Conservation (phyloP, 345 rosid species). For the Populus ilicifolia region DNA sequence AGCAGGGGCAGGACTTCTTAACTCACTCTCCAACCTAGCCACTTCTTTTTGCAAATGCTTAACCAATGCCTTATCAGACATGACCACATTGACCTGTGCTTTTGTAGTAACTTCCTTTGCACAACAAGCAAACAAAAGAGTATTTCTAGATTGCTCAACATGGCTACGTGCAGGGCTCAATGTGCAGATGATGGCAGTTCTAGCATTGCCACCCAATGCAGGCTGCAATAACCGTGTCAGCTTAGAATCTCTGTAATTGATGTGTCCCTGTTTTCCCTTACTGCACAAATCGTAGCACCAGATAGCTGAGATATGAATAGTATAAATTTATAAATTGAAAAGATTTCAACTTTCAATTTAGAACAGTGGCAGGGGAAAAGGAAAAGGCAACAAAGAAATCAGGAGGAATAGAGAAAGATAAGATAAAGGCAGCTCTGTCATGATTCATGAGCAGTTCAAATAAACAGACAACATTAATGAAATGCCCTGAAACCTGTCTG, state of each 20-base stretch:
- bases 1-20: constrained; percentile 63
- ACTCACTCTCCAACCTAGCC: constrained; percentile 90
- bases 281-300: constrained; percentile 43
- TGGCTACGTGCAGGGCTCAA: constrained; percentile 95
- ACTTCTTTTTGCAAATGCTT: constrained; percentile 88
- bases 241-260: constrained; percentile 95
- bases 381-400: neutral
- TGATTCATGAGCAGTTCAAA: neutral
- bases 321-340: neutral
- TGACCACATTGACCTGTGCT: constrained; percentile 94
- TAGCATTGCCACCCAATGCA: constrained; percentile 93
- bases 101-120: constrained; percentile 96
- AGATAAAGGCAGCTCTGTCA: neutral
- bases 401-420: neutral
- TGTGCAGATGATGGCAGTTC: constrained; percentile 94
- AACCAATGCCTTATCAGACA: constrained; percentile 98
- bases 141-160: constrained; percentile 97
- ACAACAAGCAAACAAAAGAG: constrained; percentile 92
- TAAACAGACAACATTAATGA: neutral
- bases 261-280: constrained; percentile 87
- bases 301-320: constrained; percentile 6
- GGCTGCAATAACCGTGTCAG: constrained; percentile 92
- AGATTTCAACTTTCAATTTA: neutral
- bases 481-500: neutral
- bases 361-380: neutral